Conservation (phyloP, 169 alveolate genomes). For the Haemoproteus tartakovskyi region DNA sequence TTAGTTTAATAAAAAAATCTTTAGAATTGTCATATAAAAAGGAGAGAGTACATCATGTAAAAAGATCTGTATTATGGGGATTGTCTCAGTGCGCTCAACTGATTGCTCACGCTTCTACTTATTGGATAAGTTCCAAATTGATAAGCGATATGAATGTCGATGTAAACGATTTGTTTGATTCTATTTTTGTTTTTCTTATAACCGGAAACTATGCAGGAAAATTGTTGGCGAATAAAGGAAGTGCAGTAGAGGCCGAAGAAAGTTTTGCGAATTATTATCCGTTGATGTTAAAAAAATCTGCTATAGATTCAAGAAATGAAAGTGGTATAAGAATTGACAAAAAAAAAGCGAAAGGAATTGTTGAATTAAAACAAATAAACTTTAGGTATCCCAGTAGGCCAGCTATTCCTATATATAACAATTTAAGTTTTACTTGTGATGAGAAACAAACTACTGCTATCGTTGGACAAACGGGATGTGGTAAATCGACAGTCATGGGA, state of each 20-base stretch:
- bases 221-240: slow-evolving; percentile 55
- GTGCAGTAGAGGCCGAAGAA: slow-evolving; percentile 33
- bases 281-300: slow-evolving; percentile 28
- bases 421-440: slow-evolving; percentile 59
- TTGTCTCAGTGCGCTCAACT: slow-evolving; percentile 56
- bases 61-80: slow-evolving; percentile 47
- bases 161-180: slow-evolving; percentile 41
- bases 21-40: slow-evolving; percentile 14
- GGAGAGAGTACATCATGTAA: slow-evolving; percentile 3
- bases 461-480: slow-evolving; percentile 93
- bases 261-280: slow-evolving; percentile 50
- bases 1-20: slow-evolving; percentile 29
- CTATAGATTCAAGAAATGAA: slow-evolving; percentile 40
- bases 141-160: slow-evolving; percentile 10
- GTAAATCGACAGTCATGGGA: slow-evolving; percentile 90
- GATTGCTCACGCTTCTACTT: slow-evolving; percentile 37
- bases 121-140: slow-evolving; percentile 62
- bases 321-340: slow-evolving; percentile 44
- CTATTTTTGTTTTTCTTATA: slow-evolving; percentile 49
- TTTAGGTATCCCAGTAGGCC: slow-evolving; percentile 57
- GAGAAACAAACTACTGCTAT: slow-evolving; percentile 82
- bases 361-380: slow-evolving; percentile 32
- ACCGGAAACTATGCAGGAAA: slow-evolving; percentile 66
- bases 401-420: slow-evolving; percentile 49
- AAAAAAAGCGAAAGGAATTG: slow-evolving; percentile 8